Conservation (phyloP, 2,329 filamentous ascomycete species). For the Incumbomyces delicatus region DNA sequence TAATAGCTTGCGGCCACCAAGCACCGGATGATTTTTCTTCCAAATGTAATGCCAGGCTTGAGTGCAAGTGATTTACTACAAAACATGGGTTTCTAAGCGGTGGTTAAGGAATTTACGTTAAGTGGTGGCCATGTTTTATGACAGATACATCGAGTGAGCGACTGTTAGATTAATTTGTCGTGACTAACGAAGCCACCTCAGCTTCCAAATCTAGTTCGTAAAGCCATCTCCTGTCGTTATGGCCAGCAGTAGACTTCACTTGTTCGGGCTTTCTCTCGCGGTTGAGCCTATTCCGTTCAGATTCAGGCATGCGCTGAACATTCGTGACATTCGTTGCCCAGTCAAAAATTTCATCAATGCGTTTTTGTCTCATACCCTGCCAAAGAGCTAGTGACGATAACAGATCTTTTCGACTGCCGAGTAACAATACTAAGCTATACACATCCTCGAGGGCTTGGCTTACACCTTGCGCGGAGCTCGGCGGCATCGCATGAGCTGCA, state of each 20-base stretch:
- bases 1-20: too few relatives aligned
- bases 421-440: slow-evolving; percentile 37
- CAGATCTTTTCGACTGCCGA: slow-evolving; percentile 31
- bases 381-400: slow-evolving; percentile 31
- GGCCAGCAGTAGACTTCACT: slow-evolving; percentile 18
- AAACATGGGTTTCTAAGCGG: too few relatives aligned
- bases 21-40: too few relatives aligned
- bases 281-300: slow-evolving; percentile 9
- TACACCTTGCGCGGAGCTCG: slow-evolving; percentile 46
- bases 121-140: too few relatives aligned
- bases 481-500: slow-evolving; percentile 47
- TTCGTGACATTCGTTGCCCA: slow-evolving; percentile 40
- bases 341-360: slow-evolving; percentile 40
- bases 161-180: too few relatives aligned
- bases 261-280: slow-evolving; percentile 6
- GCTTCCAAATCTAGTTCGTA: slow-evolving; percentile 33
- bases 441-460: slow-evolving; percentile 49
- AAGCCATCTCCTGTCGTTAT: slow-evolving; percentile 35
- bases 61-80: too few relatives aligned
- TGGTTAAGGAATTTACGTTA: too few relatives aligned
- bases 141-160: too few relatives aligned
- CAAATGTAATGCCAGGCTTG: too few relatives aligned
- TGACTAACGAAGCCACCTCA: slow-evolving; percentile 18
- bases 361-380: slow-evolving; percentile 40
- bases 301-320: slow-evolving; percentile 34